Base-by-base conservation (phyloP, 139 green algal species). In the Coelastrella sp. region DNA sequence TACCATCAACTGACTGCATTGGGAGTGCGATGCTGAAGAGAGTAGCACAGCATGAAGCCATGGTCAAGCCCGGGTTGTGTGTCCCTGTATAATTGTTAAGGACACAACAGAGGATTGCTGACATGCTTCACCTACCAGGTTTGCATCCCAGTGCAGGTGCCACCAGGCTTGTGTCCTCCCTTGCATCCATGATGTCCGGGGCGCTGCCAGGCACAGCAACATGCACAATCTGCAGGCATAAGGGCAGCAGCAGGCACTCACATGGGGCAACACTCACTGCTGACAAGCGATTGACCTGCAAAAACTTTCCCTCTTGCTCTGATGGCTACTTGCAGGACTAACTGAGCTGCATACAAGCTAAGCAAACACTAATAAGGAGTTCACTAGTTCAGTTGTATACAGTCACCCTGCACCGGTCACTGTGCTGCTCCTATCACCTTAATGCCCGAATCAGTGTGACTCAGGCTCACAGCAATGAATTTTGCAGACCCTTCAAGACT, bases 81-180 rank as follows among this genome's bases (percentile, higher is more conserved):
- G 63, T 17, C 5, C 63, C 63, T 72, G 63, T 72, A 72, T 17
- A 5, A 72, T 72, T 4, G 5, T 72, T 0, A 4, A 17, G 12
- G 12, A 72, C 63, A 72, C 63, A 72, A 17, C 63, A 72, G 12
- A 72, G 63, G 12, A 72, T 17, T 72, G 63, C 63, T 5, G 4
- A 17, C 3, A 14, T 22, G 63, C 63, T 58, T 7, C 24, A 8
- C 74, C 19, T 6, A 80, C 74, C 74, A 59, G 24, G 25, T 66
- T 84, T 74, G 81, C 61, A 68, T 4, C 35, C 35, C 11, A 84
- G 11, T 35, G 22, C 7, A 14, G 10, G 12, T 35, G 49, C 56
- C 11, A 87, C n/a, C n/a, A 87, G 58, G 7, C 87, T 80, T 65
- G 91, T 86, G 76, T 94, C 92, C 75, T 94, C 92, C 4, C 27